A percentile compares a stretch with the other conserved stretches of the same genome.
Conservation (phyloP, 768 basidiomycete species). For the Tricholoma hemisulphureum region DNA sequence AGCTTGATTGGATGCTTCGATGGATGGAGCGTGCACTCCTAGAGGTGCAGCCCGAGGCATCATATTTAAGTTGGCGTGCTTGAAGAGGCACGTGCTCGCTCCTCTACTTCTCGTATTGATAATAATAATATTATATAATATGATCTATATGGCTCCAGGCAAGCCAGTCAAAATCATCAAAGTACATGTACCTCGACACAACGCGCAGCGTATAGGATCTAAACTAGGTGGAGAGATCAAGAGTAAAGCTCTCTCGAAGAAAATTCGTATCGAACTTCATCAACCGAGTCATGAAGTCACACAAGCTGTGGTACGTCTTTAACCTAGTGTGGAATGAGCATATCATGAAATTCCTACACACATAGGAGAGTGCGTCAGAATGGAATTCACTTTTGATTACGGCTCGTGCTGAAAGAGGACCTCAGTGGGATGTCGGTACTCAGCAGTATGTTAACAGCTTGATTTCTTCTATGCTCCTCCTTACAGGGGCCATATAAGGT, state of each 20-base stretch:
- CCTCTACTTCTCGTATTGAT: too few relatives aligned
- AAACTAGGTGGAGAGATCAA: constrained; percentile 63
- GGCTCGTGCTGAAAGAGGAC: constrained; percentile 78
- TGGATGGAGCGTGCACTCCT: constrained; percentile 35
- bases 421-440: constrained; percentile 86
- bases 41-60: constrained; percentile 23
- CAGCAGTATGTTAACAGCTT: constrained; percentile 62
- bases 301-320: constrained; percentile 61
- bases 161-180: constrained; percentile 56
- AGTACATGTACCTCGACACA: constrained; percentile 70
- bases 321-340: neutral
- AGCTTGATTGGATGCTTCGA: constrained; percentile 59
- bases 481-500: constrained; percentile 40
- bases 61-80: too few relatives aligned
- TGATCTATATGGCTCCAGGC: constrained; percentile 62
- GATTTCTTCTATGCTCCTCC: neutral
- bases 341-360: neutral
- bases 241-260: constrained; percentile 47
- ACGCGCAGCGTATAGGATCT: constrained; percentile 67
- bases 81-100: neutral
- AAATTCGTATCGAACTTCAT: constrained; percentile 53
- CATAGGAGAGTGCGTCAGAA: constrained; percentile 73
- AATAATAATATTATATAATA: too few relatives aligned
- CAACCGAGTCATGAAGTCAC: constrained; percentile 65
- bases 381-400: constrained; percentile 82